phyloP scores from a whole-genome alignment of 176 grass and related monocot species.

The Carex kokanica region DNA sequence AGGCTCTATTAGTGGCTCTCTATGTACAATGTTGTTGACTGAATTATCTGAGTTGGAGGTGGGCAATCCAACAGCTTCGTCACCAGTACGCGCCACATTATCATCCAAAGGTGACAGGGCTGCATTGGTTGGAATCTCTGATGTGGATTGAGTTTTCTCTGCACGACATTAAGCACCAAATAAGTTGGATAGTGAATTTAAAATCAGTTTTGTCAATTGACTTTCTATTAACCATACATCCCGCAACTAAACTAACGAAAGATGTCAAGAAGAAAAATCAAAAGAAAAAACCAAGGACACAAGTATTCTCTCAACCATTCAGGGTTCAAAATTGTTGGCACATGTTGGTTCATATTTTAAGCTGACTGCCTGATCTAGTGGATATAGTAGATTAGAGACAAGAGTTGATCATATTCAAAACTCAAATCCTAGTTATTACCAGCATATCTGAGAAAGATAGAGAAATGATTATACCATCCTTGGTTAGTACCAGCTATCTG shows the following conservation, averaged over 20 bases:
- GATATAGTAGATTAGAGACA: neutral
- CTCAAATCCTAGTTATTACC: neutral
- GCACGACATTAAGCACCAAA: neutral
- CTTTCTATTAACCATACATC: neutral
- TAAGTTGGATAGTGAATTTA: neutral
- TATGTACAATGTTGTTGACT: neutral
- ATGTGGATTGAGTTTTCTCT: neutral
- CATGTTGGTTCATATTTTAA: neutral
- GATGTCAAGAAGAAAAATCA: neutral
- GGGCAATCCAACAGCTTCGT: neutral
- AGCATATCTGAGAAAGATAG: neutral
- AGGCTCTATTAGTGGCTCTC: neutral
- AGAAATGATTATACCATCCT: neutral
- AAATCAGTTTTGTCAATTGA: neutral
- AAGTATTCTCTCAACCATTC: neutral
- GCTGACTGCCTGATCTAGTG: neutral
- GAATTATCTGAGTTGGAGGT: neutral
- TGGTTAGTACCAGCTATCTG: neutral
- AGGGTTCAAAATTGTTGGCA: neutral
- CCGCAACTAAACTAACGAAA: neutral
- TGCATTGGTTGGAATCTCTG: neutral
- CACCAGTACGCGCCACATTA: neutral
- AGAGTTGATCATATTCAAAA: neutral
- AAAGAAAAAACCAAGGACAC: neutral
- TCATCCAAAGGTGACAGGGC: neutral